These are phyloP conservation scores for Phytophthora sansomeana DNA, from an alignment of 352 stramenopile species.

Conservation along the genomic window DNA sequence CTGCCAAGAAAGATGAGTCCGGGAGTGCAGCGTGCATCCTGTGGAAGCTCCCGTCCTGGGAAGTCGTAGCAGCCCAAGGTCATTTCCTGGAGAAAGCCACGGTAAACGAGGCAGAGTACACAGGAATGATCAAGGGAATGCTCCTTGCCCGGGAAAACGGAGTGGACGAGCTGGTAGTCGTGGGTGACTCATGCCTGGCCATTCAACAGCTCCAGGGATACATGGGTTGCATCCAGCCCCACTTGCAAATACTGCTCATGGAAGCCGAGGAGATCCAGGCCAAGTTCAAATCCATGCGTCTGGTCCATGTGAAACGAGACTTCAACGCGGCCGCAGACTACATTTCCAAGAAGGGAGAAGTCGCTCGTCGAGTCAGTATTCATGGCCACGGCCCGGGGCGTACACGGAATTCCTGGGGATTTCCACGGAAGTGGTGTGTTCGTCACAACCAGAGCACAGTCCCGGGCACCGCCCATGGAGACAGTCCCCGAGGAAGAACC, in stretches of 20 bases:
- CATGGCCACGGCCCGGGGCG: not conserved
- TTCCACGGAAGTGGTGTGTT: not conserved
- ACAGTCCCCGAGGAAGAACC: not conserved
- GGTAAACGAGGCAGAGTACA: constrained; percentile 9
- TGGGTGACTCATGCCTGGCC: not conserved
- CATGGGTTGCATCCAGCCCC: constrained; percentile 13
- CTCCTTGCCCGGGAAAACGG: not conserved
- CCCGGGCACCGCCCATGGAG: not conserved
- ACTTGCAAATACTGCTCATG: constrained; percentile 19
- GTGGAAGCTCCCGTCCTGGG: constrained; percentile 1
- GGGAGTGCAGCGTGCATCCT: constrained; percentile 4
- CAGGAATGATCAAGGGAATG: constrained; percentile 1
- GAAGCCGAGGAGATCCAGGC: constrained; percentile 1
- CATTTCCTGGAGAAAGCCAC: constrained; percentile 3
- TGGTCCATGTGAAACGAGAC: constrained; percentile 31
- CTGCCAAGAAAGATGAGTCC: constrained; percentile 1
- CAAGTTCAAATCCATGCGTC: constrained; percentile 1
- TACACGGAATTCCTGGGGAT: not conserved
- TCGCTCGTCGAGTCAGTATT: not conserved
- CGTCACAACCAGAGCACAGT: not conserved
- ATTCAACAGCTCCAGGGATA: constrained; percentile 9
- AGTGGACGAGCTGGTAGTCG: constrained; percentile 5
- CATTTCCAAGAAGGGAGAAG: constrained; percentile 6
- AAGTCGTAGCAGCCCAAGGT: not conserved
- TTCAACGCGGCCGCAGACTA: constrained; percentile 32